Conservation (phyloP, 1,139 yeast species). For the Magnusiomyces suaveolens region DNA sequence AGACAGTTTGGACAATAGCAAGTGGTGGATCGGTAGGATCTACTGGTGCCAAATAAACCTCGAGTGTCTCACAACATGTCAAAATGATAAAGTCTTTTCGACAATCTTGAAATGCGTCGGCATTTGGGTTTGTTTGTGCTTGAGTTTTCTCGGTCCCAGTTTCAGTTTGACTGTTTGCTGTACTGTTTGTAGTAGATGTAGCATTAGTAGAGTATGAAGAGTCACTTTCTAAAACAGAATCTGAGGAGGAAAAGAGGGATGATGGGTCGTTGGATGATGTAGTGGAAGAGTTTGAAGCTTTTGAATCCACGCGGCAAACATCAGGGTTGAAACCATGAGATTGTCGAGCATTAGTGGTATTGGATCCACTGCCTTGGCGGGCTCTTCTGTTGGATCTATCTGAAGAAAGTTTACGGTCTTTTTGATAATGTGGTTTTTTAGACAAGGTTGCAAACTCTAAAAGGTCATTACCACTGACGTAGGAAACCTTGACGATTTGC, state of each 20-base stretch:
- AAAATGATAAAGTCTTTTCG: conserved; percentile 1
- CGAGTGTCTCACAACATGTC: conserved; percentile 3
- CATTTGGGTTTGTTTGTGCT: not conserved
- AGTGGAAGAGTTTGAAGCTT: not conserved
- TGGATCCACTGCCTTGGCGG: not conserved
- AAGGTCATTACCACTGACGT: not conserved
- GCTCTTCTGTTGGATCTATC: not conserved
- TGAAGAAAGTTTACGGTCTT: not conserved
- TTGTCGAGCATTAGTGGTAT: not conserved
- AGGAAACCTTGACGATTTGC: conserved; percentile 3
- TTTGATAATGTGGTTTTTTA: not conserved
- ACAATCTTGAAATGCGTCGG: not conserved
- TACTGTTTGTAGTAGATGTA: not conserved
- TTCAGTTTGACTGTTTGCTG: not conserved
- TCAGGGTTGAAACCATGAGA: not conserved
- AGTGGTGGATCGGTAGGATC: conserved; percentile 1
- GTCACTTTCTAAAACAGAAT: not conserved
- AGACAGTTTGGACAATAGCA: conserved; percentile 2
- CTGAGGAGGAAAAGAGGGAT: not conserved
- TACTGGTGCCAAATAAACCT: not conserved
- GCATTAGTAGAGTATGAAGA: not conserved
- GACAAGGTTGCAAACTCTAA: not conserved
- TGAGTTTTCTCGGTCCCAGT: not conserved
- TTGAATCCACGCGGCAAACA: conserved; percentile 1
- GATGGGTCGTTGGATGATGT: not conserved